Conservation (phyloP, 805 yeast genomes). For the Ogataea corticis region DNA sequence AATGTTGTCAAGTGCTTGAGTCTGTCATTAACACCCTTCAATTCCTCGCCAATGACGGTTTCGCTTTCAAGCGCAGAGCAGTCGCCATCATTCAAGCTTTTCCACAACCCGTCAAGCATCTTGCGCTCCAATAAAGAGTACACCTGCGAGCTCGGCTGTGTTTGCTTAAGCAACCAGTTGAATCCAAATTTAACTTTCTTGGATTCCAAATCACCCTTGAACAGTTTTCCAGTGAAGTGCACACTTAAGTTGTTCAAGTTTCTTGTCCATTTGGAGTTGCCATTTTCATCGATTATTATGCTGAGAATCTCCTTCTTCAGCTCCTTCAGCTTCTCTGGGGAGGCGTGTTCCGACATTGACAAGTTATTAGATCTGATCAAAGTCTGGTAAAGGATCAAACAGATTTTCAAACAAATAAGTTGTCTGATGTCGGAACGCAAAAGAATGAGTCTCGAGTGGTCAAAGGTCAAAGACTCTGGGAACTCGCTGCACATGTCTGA, state of each 20-base stretch:
- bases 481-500: slow-evolving; percentile 79
- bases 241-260: slow-evolving; percentile 72
- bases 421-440: slow-evolving; percentile 85
- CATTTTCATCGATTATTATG: slow-evolving; percentile 81
- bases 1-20: slow-evolving; percentile 67
- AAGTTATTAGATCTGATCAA: slow-evolving; percentile 42
- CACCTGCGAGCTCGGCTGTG: slow-evolving; percentile 78
- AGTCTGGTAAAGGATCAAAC: slow-evolving; percentile 72
- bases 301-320: slow-evolving; percentile 74
- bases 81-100: slow-evolving; percentile 14
- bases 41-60: slow-evolving; percentile 45
- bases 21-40: slow-evolving; percentile 57
- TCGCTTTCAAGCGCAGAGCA: slow-evolving; percentile 24
- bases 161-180: slow-evolving; percentile 81
- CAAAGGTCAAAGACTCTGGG: slow-evolving; percentile 82
- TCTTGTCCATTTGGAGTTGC: slow-evolving; percentile 88
- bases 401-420: slow-evolving; percentile 75
- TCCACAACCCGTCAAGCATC: slow-evolving; percentile 49
- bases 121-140: slow-evolving; percentile 74
- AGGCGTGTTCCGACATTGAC: slow-evolving; percentile 35
- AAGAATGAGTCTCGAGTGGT: slow-evolving; percentile 73
- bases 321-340: slow-evolving; percentile 41
- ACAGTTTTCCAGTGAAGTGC: slow-evolving; percentile 52
- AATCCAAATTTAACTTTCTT: slow-evolving; percentile 60
- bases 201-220: slow-evolving; percentile 29